Evolutionary conservation across 805 yeast genomes (phyloP), one percentile per base, ranked within the genome.

Genomic region (Kuraishia piskuri): DNA sequence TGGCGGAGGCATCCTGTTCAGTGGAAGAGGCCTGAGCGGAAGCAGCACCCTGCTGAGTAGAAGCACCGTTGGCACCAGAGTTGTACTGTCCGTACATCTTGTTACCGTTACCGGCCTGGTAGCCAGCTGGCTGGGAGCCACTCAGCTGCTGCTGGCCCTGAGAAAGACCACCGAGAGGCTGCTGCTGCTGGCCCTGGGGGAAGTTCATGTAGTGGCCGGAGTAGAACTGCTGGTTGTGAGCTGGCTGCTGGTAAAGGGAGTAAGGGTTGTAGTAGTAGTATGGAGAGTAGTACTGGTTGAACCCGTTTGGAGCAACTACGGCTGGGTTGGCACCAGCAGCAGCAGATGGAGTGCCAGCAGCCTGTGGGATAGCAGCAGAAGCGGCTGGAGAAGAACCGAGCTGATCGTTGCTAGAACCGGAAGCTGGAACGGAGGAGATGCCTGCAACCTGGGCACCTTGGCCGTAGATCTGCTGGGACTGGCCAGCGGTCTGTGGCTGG

Each of bases 231-330:
- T 62, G 63, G 48, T 62, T 60, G 53, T 52, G 67, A 63, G 52
- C 59, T 51, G 64, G 64, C 55, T 63, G 67, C 19, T 58, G 57
- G 58, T 64, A 63, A 46, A 66, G 67, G 49, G 61, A 56, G 52
- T 65, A 66, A 58, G 65, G 66, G 61, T 63, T 63, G 62, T 60
- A 64, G 60, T 60, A 66, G 52, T 66, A 68, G 58, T 61, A 66
- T 19, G 54, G 54, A 23, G 47, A 31, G 52, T 45, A 50, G 49
- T 44, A 50, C 37, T 50, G 48, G 48, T 36, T 36, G 37, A 40
- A 22, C 48, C 22, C 51, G 54, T 37, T 49, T 37, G 48, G 50
- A 20, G 49, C 50, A 51, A 24, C 50, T 17, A 55, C 53, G 19
- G 55, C 58, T 50, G 60, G 53, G 21, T 55, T 50, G 53, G 57